A percentile compares a stretch with the other conserved stretches of the same genome.
phyloP scores from a whole-genome alignment of 1,284 basidiomycete species.

The Leccinum subrobustum region DNA sequence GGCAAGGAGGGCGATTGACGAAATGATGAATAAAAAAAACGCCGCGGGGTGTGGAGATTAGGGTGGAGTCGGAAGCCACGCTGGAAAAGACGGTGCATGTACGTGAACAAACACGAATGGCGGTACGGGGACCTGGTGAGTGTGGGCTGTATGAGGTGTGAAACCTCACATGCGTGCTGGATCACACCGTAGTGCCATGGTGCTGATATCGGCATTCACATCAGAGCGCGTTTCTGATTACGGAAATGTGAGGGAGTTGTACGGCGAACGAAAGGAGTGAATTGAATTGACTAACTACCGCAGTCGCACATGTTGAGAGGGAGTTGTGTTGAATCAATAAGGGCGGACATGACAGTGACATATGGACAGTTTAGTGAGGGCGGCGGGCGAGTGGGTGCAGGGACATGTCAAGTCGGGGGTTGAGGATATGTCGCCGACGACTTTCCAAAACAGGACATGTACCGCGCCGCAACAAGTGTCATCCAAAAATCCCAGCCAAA shows the following conservation, averaged over 20 bases:
- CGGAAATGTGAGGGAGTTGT: slow-evolving; percentile 31
- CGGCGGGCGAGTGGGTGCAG: slow-evolving; percentile 15
- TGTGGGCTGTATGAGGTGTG: slow-evolving; percentile 35
- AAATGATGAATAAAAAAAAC: slow-evolving; percentile 18
- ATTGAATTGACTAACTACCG: slow-evolving; percentile 21
- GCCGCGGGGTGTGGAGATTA: slow-evolving; percentile 34
- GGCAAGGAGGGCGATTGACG: slow-evolving; percentile 14
- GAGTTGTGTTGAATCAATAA: slow-evolving; percentile 9
- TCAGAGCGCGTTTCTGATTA: slow-evolving; percentile 34
- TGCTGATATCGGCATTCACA: slow-evolving; percentile 36
- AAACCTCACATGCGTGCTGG: slow-evolving; percentile 33
- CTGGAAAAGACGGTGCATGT: slow-evolving; percentile 31
- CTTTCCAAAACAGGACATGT: slow-evolving; percentile 24
- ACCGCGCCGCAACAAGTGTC: slow-evolving; percentile 28
- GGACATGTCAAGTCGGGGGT: slow-evolving; percentile 26
- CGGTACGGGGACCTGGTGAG: slow-evolving; percentile 35
- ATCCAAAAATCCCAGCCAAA: slow-evolving; percentile 19
- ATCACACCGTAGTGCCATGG: slow-evolving; percentile 30
- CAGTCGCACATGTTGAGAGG: slow-evolving; percentile 22
- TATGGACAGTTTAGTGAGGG: slow-evolving; percentile 24
- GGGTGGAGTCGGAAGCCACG: slow-evolving; percentile 34
- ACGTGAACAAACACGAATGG: slow-evolving; percentile 36
- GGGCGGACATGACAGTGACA: slow-evolving; percentile 32
- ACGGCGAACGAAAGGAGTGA: slow-evolving; percentile 25
- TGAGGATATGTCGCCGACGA: slow-evolving; percentile 28